Evolutionary conservation across 768 basidiomycete genomes (phyloP).

Genomic region (Tylopilus balloui): DNA sequence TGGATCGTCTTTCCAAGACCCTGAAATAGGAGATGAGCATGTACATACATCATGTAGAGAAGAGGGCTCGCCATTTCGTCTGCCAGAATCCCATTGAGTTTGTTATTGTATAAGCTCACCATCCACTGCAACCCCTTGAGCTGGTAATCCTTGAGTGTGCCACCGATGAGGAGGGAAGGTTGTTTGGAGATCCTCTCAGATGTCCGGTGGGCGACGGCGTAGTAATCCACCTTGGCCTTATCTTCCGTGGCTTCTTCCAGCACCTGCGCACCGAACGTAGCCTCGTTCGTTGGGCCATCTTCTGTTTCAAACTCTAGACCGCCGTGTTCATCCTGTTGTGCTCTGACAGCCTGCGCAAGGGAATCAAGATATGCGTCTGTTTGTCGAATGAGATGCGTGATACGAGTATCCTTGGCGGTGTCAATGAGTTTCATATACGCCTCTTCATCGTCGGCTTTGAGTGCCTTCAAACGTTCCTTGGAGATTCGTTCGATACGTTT

Average conservation of each 20-base stretch:
- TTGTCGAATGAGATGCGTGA: constrained; percentile 91
- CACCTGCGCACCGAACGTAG: constrained; percentile 84
- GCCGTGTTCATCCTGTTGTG: constrained; percentile 79
- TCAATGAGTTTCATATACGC: constrained; percentile 99
- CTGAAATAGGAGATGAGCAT: constrained; percentile 34
- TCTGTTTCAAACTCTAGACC: constrained; percentile 48
- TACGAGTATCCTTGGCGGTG: constrained; percentile 97
- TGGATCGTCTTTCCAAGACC: constrained; percentile 96
- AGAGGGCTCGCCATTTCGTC: constrained; percentile 75
- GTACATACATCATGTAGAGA: neutral
- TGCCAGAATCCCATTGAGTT: constrained; percentile 89
- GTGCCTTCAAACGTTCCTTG: constrained; percentile 96
- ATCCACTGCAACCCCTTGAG: constrained; percentile 96
- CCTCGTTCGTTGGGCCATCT: constrained; percentile 76
- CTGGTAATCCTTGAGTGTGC: constrained; percentile 92
- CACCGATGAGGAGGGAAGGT: constrained; percentile 73
- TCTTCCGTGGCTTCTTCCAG: constrained; percentile 54
- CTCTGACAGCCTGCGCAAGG: constrained; percentile 87
- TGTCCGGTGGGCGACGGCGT: constrained; percentile 89
- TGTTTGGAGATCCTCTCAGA: constrained; percentile 80
- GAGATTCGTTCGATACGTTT: constrained; percentile 92
- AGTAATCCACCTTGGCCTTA: constrained; percentile 87
- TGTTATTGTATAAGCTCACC: constrained; percentile 97
- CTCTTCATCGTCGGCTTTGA: constrained; percentile 98
- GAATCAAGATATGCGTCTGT: constrained; percentile 95